phyloP scores from a whole-genome alignment of 768 basidiomycete species.

The Porpolomopsis calyptriformis region DNA sequence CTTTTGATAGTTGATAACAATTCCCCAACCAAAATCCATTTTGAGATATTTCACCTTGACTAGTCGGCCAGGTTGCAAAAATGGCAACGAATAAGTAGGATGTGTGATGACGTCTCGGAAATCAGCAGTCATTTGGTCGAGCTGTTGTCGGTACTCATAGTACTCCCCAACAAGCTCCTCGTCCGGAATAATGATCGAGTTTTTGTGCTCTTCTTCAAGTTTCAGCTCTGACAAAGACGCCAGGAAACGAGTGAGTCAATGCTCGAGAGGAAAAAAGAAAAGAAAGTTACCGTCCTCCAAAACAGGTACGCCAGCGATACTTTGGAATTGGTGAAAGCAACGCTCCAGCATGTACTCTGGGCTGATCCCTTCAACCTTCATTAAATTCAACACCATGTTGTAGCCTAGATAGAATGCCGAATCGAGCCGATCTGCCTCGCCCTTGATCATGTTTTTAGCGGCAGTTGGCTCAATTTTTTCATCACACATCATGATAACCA shows the following conservation, averaged over 20 bases:
- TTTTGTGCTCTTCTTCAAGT: conserved; percentile 56
- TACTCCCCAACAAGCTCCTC: conserved; percentile 81
- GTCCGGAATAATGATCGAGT: conserved; percentile 64
- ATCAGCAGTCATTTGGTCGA: conserved; percentile 81
- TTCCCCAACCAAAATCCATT: conserved; percentile 93
- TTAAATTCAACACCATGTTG: conserved; percentile 97
- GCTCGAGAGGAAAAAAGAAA: background rate
- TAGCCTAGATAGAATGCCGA: conserved; percentile 98
- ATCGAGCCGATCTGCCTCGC: conserved; percentile 91
- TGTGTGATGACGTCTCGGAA: conserved; percentile 91
- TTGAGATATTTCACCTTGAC: conserved; percentile 82
- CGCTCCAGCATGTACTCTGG: conserved; percentile 97
- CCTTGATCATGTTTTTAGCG: conserved; percentile 96
- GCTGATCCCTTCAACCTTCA: conserved; percentile 97
- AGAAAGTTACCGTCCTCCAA: conserved; percentile 64
- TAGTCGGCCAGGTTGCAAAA: conserved; percentile 86
- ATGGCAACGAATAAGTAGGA: conserved; percentile 89
- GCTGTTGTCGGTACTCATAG: conserved; percentile 85
- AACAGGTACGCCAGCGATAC: conserved; percentile 77
- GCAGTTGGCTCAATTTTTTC: conserved; percentile 89
- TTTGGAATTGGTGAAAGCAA: conserved; percentile 99
- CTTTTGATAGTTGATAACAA: conserved; percentile 87
- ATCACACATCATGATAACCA: conserved; percentile 99
- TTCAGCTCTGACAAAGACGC: conserved; percentile 47
- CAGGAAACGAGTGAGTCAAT: background rate